A percentile compares a stretch with the other conserved stretches of the same genome.
Conservation (phyloP, 2,329 filamentous ascomycete species). For the Bipolaris victoriae region DNA sequence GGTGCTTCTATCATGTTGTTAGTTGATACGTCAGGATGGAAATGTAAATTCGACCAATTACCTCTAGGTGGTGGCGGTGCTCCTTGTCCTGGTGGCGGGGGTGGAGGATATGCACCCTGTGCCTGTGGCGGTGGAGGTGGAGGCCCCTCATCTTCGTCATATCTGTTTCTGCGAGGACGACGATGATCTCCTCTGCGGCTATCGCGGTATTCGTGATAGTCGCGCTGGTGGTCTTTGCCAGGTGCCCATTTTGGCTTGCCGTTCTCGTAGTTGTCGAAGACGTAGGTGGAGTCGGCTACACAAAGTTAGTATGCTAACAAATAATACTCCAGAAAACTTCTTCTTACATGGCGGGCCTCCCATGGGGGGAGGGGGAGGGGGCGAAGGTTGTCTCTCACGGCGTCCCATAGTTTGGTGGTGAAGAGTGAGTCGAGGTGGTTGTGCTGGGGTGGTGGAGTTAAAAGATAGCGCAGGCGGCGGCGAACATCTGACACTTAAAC, state of each 20-base stretch:
- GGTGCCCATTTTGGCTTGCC: conserved; percentile 37
- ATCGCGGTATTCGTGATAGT: conserved; percentile 31
- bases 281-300: conserved; percentile 30
- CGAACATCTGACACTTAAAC: conserved; percentile 23
- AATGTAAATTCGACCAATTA: not conserved
- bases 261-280: conserved; percentile 38
- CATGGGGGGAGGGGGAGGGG: conserved; percentile 27
- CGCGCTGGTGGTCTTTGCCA: conserved; percentile 28
- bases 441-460: conserved; percentile 2
- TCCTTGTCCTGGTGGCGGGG: conserved; percentile 12
- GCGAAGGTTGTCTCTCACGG: conserved; percentile 26
- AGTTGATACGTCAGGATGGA: not conserved
- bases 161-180: conserved; percentile 23
- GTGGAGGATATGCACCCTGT: conserved; percentile 8
- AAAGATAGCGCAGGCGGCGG: conserved; percentile 7
- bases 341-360: conserved; percentile 14
- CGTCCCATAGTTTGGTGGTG: conserved; percentile 25
- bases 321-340: not conserved
- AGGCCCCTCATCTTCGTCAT: conserved; percentile 25
- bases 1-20: not conserved
- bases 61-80: conserved; percentile 17
- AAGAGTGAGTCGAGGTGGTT: not conserved
- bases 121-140: conserved; percentile 11
- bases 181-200: conserved; percentile 28
- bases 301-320: conserved; percentile 1